phyloP scores from a whole-genome alignment of 768 basidiomycete species.

The Macrolepiota fuliginosa region DNA sequence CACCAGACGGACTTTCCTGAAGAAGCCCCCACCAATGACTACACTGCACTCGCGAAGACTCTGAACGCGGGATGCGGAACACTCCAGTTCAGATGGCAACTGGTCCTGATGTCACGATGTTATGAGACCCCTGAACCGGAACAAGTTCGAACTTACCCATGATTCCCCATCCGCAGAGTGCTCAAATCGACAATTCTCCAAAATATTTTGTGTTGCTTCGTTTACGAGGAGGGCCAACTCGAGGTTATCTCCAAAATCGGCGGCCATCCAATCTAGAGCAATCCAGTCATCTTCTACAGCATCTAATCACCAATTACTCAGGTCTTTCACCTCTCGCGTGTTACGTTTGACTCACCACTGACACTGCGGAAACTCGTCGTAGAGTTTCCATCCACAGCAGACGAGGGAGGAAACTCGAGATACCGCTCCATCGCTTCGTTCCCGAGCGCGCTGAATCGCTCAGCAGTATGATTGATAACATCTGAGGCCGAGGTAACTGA shows the following conservation, averaged over 20 bases:
- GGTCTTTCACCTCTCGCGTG: background rate
- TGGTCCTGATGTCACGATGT: background rate
- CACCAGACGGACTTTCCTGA: constrained; percentile 23
- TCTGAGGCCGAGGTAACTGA: constrained; percentile 27
- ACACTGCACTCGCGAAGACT: constrained; percentile 2
- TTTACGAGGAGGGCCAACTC: constrained; percentile 29
- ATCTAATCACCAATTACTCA: constrained; percentile 16
- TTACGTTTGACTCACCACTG: constrained; percentile 33
- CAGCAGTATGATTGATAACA: constrained; percentile 41
- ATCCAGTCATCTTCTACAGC: constrained; percentile 28
- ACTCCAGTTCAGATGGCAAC: background rate
- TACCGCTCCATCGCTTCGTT: constrained; percentile 34
- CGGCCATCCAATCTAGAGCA: constrained; percentile 22
- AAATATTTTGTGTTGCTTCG: constrained; percentile 17
- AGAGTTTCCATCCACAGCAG: constrained; percentile 53
- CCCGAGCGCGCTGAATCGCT: constrained; percentile 32
- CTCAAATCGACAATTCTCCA: constrained; percentile 18
- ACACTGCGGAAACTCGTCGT: constrained; percentile 51
- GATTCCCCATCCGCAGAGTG: constrained; percentile 10
- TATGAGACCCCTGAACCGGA: background rate
- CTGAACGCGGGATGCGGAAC: background rate
- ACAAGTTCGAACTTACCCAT: constrained; percentile 17
- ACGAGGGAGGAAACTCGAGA: constrained; percentile 42
- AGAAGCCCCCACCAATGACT: background rate
- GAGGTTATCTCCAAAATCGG: constrained; percentile 5